Conservation (phyloP, 345 rosid species). For the Ailanthus altissimus region DNA sequence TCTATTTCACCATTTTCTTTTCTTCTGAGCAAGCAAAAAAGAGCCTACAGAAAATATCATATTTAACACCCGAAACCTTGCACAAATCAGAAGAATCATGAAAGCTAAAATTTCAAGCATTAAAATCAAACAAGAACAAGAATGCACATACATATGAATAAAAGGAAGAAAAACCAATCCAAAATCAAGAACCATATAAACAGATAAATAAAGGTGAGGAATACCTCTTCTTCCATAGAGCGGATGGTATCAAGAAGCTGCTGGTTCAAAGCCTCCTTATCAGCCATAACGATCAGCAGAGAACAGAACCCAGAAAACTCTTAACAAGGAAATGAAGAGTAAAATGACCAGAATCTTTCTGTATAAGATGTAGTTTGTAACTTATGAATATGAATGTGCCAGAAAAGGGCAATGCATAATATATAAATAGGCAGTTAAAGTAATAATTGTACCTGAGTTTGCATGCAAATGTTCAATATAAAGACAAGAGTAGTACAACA, state of each 20-base stretch:
- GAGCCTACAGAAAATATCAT: neutral
- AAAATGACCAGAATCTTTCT: neutral
- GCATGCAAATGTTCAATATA: slow-evolving; percentile 6
- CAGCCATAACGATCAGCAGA: slow-evolving; percentile 7
- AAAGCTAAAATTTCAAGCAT: neutral
- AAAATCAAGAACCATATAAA: neutral
- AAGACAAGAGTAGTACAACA: slow-evolving; percentile 10
- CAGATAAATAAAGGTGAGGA: neutral
- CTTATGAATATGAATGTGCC: too few species aligned
- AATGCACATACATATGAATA: neutral
- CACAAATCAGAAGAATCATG: too few species aligned
- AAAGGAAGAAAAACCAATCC: neutral
- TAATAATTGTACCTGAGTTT: slow-evolving; percentile 11
- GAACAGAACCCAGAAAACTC: neutral
- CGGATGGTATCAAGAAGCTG: slow-evolving; percentile 16
- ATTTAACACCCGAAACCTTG: neutral
- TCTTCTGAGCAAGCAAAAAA: neutral
- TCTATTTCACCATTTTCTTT: neutral
- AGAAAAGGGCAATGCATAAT: too few species aligned
- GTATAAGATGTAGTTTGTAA: neutral
- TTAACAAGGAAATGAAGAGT: neutral
- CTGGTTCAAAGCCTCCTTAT: slow-evolving; percentile 11
- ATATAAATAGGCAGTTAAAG: neutral
- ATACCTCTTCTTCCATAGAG: slow-evolving; percentile 28
- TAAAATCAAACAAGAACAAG: neutral